A percentile compares a stretch with the other conserved stretches of the same genome.
phyloP scores from a whole-genome alignment of 164 flowering plant genomes.

The Sextonia rubra region DNA sequence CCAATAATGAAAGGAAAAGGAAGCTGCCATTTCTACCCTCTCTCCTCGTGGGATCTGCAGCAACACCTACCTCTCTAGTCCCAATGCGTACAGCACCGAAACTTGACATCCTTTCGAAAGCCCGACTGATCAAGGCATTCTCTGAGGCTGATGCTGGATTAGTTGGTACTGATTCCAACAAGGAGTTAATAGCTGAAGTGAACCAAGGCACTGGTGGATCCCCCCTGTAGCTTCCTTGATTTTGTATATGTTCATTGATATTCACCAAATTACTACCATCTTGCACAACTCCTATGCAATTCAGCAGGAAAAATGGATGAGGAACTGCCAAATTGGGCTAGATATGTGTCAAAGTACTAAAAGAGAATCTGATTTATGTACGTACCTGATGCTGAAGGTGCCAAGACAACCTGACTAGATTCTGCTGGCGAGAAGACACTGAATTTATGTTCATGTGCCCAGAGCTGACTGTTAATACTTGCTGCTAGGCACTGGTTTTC shows the following conservation, averaged over 20 bases:
- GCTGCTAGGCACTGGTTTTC: slow-evolving; percentile 9
- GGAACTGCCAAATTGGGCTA: slow-evolving; percentile 8
- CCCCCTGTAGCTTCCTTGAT: slow-evolving; percentile 21
- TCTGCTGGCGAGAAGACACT: slow-evolving; percentile 18
- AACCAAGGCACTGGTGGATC: slow-evolving; percentile 36
- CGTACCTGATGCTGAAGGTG: slow-evolving; percentile 52
- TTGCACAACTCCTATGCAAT: slow-evolving; percentile 39
- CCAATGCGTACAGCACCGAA: slow-evolving; percentile 51
- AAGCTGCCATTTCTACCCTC: slow-evolving; percentile 22
- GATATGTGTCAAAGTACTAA: background rate
- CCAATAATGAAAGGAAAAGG: slow-evolving; percentile 22
- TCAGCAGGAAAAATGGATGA: slow-evolving; percentile 17
- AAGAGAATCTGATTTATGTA: slow-evolving; percentile 23
- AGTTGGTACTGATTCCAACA: slow-evolving; percentile 84
- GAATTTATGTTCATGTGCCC: slow-evolving; percentile 33
- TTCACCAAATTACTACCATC: slow-evolving; percentile 17
- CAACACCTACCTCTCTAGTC: slow-evolving; percentile 23
- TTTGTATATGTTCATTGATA: slow-evolving; percentile 27
- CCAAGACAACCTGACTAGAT: slow-evolving; percentile 18
- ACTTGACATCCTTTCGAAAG: slow-evolving; percentile 79
- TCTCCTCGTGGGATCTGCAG: slow-evolving; percentile 24
- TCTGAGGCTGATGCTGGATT: slow-evolving; percentile 92
- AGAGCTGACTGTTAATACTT: slow-evolving; percentile 21
- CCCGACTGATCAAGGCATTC: slow-evolving; percentile 49
- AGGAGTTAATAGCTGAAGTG: slow-evolving; percentile 54